Evolutionary conservation across 352 stramenopile species (phyloP), one percentile per base, ranked within the genome.

Genomic region (Blastocystis hominis): DNA sequence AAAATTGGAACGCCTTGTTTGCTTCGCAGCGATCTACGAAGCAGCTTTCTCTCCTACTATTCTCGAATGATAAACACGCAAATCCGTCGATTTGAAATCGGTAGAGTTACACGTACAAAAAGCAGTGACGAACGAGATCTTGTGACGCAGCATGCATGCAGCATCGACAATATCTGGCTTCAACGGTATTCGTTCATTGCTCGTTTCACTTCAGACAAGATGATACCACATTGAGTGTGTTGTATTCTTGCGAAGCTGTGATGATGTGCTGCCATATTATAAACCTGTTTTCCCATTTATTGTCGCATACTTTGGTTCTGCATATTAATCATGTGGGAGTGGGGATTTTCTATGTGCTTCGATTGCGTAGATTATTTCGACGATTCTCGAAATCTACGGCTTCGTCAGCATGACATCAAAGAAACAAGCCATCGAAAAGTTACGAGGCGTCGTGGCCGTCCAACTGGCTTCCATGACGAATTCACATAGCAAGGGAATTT

Each of bases 341-440:
- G 55, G 40, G 17, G n/a, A 7, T 30, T 7, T 55, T 5, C 4
- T 53, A 3, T 6, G 36, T 3, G 40, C 34, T 15, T 59, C 3
- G 15, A n/a, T 2, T n/a, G n/a, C 20, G 34, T 30, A 76, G 66
- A 76, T 76, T 30, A 24, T 76, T 42, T 76, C 66, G 7, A 76
- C 66, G 20, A 9, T 76, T 5, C 46, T 76, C 6, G 66, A 76
- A 42, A 36, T 56, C 38, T 76, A 76, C 46, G 66, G 66, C 20
- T 42, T 76, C 17, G 30, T 76, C 38, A 42, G 55, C 46, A 76
- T 76, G 17, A 20, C 10, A 36, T 24, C 5, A 10, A 76, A 76
- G 66, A 76, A 76, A 30, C 66, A 76, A 42, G 66, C 34, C 38
- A 42, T 76, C n/a, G 66, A 76, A 13, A 76, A 76, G 66, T 30